phyloP scores from a whole-genome alignment of 768 basidiomycete genomes.

The Collybia sordida region DNA sequence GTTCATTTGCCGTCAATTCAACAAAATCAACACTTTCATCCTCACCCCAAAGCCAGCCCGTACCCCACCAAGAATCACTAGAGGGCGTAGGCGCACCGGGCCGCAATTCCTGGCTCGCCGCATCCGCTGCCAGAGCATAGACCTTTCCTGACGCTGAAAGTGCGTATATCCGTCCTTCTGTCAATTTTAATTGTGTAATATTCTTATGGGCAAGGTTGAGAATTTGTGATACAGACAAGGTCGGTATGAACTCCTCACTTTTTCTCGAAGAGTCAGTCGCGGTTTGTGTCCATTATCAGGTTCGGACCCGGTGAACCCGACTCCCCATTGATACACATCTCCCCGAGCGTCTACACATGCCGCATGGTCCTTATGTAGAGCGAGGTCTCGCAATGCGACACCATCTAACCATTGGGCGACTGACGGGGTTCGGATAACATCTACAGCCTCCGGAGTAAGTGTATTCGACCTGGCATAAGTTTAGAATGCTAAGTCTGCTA shows the following conservation, averaged over 20 bases:
- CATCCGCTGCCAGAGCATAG: constrained; percentile 61
- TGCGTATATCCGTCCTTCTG: constrained; percentile 66
- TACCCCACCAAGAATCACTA: constrained; percentile 59
- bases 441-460: constrained; percentile 38
- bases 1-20: constrained; percentile 58
- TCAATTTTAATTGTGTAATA: constrained; percentile 62
- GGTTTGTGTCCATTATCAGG: constrained; percentile 33
- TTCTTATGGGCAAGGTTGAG: constrained; percentile 42
- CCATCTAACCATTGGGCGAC: constrained; percentile 60
- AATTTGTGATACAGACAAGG: constrained; percentile 1
- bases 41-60: constrained; percentile 58
- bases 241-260: constrained; percentile 40
- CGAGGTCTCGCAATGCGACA: constrained; percentile 72
- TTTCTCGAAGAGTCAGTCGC: constrained; percentile 58
- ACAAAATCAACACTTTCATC: constrained; percentile 52
- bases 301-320: constrained; percentile 49
- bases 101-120: constrained; percentile 43
- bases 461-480: constrained; percentile 40
- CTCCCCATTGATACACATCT: constrained; percentile 85
- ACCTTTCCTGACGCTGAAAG: constrained; percentile 77
- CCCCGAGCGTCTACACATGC: constrained; percentile 79
- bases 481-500: constrained; percentile 3
- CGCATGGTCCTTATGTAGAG: constrained; percentile 62
- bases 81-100: constrained; percentile 39
- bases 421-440: constrained; percentile 48